Conservation (phyloP, 805 yeast genomes). For the Blastobotrys americana region DNA sequence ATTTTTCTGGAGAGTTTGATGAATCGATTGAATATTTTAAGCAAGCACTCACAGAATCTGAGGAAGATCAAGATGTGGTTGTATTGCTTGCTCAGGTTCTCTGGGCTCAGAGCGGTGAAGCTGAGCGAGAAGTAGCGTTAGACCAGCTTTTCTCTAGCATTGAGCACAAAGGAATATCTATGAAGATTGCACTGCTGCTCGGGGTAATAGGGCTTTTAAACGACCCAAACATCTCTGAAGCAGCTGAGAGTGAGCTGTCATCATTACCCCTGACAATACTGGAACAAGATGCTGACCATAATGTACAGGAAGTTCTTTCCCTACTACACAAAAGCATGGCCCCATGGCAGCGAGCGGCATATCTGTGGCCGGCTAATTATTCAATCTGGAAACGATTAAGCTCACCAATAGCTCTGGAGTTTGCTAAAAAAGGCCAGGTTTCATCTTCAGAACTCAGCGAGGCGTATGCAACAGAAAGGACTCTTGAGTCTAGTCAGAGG, state of each 20-base stretch:
- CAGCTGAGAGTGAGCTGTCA: constrained; percentile 60
- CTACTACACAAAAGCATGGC: constrained; percentile 42
- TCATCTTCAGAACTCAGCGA: constrained; percentile 46
- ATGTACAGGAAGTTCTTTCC: constrained; percentile 52
- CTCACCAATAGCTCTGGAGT: constrained; percentile 46
- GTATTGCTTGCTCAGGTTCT: constrained; percentile 71
- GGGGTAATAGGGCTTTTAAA: constrained; percentile 74
- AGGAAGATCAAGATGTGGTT: constrained; percentile 59
- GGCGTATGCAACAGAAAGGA: constrained; percentile 42
- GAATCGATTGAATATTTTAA: constrained; percentile 62
- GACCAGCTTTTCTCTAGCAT: constrained; percentile 71
- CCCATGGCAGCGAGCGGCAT: constrained; percentile 62
- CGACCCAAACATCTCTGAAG: constrained; percentile 46
- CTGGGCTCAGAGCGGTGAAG: constrained; percentile 67
- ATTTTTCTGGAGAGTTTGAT: constrained; percentile 56
- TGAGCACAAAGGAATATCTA: constrained; percentile 55
- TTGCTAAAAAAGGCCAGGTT: constrained; percentile 43
- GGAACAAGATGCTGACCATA: constrained; percentile 43
- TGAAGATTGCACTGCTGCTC: constrained; percentile 60
- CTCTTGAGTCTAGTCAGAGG: constrained; percentile 54
- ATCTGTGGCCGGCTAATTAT: constrained; percentile 65
- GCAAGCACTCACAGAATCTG: constrained; percentile 48
- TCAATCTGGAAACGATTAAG: constrained; percentile 64
- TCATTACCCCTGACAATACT: constrained; percentile 42
- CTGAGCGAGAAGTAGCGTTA: constrained; percentile 71